A percentile compares a stretch with the other conserved stretches of the same genome.
Conservation (phyloP, 192 early-diverging fungal genomes). For the Entomortierella chlamydospora region DNA sequence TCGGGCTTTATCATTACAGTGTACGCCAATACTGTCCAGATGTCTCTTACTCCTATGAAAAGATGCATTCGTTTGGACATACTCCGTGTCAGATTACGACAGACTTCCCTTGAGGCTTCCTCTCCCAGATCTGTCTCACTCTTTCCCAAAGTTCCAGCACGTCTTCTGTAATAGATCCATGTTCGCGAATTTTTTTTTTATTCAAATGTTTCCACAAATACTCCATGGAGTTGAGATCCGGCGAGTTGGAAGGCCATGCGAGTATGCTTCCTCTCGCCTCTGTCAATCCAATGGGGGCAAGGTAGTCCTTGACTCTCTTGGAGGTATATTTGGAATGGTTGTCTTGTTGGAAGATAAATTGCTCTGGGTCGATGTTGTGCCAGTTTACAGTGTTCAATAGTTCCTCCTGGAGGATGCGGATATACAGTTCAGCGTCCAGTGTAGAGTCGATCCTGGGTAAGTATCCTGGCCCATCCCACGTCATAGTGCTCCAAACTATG, state of each 20-base stretch:
- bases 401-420: slow-evolving; percentile 1
- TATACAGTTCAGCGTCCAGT: slow-evolving; percentile 7
- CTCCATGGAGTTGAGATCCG: not conserved
- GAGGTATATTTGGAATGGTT: slow-evolving; percentile 3
- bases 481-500: slow-evolving; percentile 29
- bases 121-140: too few species aligned
- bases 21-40: too few species aligned
- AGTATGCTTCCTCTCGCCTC: not conserved
- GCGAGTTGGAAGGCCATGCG: not conserved
- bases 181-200: too few species aligned
- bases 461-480: slow-evolving; percentile 17
- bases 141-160: too few species aligned
- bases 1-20: too few species aligned
- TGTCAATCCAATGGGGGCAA: too few species aligned
- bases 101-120: too few species aligned
- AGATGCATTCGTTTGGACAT: too few species aligned
- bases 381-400: not conserved
- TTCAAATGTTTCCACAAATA: not conserved
- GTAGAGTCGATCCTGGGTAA: slow-evolving; percentile 2
- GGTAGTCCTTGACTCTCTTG: not conserved
- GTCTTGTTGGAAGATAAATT: slow-evolving; percentile 17
- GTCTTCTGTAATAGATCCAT: too few species aligned
- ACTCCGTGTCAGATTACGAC: too few species aligned
- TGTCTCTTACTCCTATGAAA: too few species aligned
- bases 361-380: not conserved